phyloP scores from a whole-genome alignment of 108 stramenopile species.

The Nitzschia inconspicua region DNA sequence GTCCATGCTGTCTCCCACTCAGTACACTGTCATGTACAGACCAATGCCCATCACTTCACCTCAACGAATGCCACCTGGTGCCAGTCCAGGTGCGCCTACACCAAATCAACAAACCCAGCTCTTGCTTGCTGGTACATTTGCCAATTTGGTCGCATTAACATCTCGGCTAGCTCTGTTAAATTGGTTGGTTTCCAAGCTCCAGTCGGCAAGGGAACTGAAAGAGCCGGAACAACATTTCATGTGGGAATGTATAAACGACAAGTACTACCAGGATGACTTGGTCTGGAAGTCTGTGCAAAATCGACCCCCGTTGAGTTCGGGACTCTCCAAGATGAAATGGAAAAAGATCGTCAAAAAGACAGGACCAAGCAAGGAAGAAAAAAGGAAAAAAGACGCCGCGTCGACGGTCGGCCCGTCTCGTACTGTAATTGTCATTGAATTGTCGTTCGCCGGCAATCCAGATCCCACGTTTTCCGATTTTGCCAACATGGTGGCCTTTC shows the following conservation, averaged over 20 bases:
- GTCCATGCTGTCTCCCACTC: not conserved
- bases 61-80: not conserved
- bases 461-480: constrained; percentile 45
- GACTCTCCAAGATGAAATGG: constrained; percentile 28
- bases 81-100: not conserved
- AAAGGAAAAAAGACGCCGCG: not conserved
- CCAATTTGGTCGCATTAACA: constrained; percentile 28
- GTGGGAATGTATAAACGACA: constrained; percentile 81
- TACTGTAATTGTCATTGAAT: constrained; percentile 69
- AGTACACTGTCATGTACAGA: not conserved
- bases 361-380: not conserved
- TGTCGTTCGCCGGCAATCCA: constrained; percentile 32
- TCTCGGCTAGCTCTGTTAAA: constrained; percentile 41
- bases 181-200: constrained; percentile 38
- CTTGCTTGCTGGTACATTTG: constrained; percentile 15
- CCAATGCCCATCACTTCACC: not conserved
- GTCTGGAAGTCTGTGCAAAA: constrained; percentile 47
- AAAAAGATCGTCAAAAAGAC: constrained; percentile 17
- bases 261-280: constrained; percentile 55
- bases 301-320: constrained; percentile 47
- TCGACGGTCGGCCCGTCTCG: constrained; percentile 29
- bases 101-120: constrained; percentile 8
- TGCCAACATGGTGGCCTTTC: constrained; percentile 60
- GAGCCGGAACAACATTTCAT: constrained; percentile 70
- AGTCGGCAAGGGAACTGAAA: constrained; percentile 42